Base-by-base conservation (phyloP, 371 early-diverging fungal species). In the Chytridium lagenaria region DNA sequence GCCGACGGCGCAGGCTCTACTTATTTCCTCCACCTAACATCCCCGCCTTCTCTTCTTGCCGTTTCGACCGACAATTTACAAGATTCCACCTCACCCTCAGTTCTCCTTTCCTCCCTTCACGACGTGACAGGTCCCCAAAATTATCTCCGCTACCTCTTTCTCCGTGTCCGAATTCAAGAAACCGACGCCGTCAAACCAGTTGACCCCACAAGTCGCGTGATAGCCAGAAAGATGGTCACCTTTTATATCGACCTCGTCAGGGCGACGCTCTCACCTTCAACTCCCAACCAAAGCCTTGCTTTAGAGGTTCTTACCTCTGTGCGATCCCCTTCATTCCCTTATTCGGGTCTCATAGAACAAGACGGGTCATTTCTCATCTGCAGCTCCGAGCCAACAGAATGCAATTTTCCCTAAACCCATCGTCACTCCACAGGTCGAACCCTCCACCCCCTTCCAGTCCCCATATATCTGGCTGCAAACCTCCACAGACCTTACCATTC, bases 1-100 rank as follows among this genome's bases (percentile, higher is more conserved):
- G 26, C n/a, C 39, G 44, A 68, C 44, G 76, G 76, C 16, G 71
- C 64, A 0, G 71, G 71, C 5, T 37, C 68, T 19, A 57, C 69
- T 16, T 39, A 26, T 30, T 34, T 75, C 19, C 38, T 70, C 30
- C 36, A 30, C 3, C 52, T 52, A 10, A 39, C 67, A 67, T 30
- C 30, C 19, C 44, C 38, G 2, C n/a, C 44, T 5, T 22, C 19
- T 30, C 67, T 67, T 44, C 12, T 52, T 5, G 55, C n/a, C 26
- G 5, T n/a, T 5, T 52, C 26, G 55, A 10, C n/a, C 5, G 55
- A 52, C 26, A 7, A 26, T 5, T 44, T 44, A n/a, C n/a, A n/a
- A 12, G 44, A 7, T 7, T 7, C 26, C n/a, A 15, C 55, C 22
- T 67, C 30, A 19, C 44, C 36, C 7, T 67, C 30, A 7, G 19